Base-by-base conservation (phyloP, 2,329 filamentous ascomycete genomes). In the Mycocentrospora acerina region DNA sequence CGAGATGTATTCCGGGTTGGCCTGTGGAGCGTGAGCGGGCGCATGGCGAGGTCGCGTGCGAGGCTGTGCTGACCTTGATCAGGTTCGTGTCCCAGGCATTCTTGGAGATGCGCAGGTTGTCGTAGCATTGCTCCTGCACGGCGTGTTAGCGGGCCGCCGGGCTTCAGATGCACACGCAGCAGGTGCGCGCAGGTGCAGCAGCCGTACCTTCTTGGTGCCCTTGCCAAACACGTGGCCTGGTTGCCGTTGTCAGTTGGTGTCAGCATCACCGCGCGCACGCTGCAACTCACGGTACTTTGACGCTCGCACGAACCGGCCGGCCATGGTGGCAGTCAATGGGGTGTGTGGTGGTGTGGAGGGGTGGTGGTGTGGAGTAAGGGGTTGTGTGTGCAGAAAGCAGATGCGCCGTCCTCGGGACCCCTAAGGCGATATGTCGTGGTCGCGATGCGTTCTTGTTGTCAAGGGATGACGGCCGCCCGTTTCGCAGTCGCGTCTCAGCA, bases 51-150 rank as follows among this genome's bases (percentile, higher is more conserved):
- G 59, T 60, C 56, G 57, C 48, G 49, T 57, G 51, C 44, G 35
- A 42, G 37, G 32, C 34, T 31, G 45, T 35, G 66, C 78, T 68
- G 70, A 94, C 90, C 85, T 97, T 97, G 74, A 97, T 81, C 64
- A 98, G 76, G 75, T 98, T 98, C 62, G 90, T 96, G 71, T 98
- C 93, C 93, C 93, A 98, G 39, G 93, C 93, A 83, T 98, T 98
- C 72, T 86, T 88, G 64, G 90, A 96, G 71, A 98, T 89, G 68
- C 89, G 88, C 57, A 98, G 77, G 71, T 97, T 97, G 72, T 98
- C 93, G 74, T 97, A 98, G 78, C 90, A 96, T 80, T 88, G 88
- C 70, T 98, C 93, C 81, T 83, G 42, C 7, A 13, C 1, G 7
- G 0, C 11, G 8, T 26, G 42, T 64, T 34, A 59, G 53, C 28